Conservation (phyloP, 768 basidiomycete genomes). For the Mycena venus region DNA sequence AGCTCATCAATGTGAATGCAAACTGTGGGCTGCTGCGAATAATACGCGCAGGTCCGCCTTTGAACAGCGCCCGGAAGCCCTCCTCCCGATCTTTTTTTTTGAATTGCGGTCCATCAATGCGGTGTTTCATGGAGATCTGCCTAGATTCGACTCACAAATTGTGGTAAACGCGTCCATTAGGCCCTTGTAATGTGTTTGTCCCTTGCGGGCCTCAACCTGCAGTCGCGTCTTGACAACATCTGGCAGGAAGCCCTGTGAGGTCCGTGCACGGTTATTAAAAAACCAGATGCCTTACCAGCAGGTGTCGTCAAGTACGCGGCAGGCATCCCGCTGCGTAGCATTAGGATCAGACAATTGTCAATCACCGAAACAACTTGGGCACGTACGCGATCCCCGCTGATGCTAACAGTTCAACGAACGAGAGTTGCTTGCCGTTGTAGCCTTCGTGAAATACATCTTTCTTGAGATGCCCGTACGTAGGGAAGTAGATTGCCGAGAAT, state of each 20-base stretch:
- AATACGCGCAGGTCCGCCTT: conserved; percentile 91
- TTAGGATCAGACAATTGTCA: conserved; percentile 42
- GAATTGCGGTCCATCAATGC: conserved; percentile 10
- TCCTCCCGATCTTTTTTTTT: conserved; percentile 81
- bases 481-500: conserved; percentile 95
- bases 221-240: conserved; percentile 98
- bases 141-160: conserved; percentile 75
- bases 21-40: conserved; percentile 94
- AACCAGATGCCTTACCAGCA: conserved; percentile 66
- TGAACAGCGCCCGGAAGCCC: conserved; percentile 91
- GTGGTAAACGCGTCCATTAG: conserved; percentile 89
- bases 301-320: conserved; percentile 95
- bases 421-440: conserved; percentile 92
- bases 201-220: conserved; percentile 92
- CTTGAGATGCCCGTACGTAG: conserved; percentile 91
- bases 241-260: conserved; percentile 42
- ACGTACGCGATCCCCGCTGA: conserved; percentile 88
- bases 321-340: conserved; percentile 88
- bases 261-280: conserved; percentile 25
- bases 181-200: conserved; percentile 93
- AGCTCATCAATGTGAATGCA: conserved; percentile 90
- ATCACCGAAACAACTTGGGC: conserved; percentile 25
- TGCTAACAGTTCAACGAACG: conserved; percentile 89
- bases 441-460: conserved; percentile 97
- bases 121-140: conserved; percentile 34